Base-by-base conservation (phyloP, 2,329 filamentous ascomycete species). In the Exophiala sp. region DNA sequence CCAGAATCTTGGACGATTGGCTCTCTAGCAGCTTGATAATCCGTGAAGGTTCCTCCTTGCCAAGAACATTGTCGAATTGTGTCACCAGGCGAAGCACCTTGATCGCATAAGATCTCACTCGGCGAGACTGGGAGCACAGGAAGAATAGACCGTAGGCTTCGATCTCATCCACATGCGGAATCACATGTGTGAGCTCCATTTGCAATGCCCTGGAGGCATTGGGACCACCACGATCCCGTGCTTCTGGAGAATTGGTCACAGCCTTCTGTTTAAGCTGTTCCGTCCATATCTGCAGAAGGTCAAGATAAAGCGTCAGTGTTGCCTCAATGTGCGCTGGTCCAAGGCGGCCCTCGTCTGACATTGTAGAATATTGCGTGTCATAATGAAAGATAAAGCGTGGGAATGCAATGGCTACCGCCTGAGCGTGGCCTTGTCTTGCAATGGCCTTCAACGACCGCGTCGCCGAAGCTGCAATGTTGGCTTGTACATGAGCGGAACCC, bases 371-470 rank as follows among this genome's bases (percentile, higher is more conserved):
- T 19, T 90, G 83, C 59, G 95, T 90, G 66, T 98, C 94, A 65
- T 97, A 98, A 60, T 93, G 95, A 72, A 98, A 98, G 46, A 98
- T 98, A 68, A 97, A 98, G 21, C 90, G 79, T 30, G 93, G 88
- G 68, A 98, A 98, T 0, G 93, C 91, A 68, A 94, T 95, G 0
- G 90, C 95, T 2, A 98, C 93, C 66, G 93, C 87, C 60, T 98
- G 89, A 0, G 93, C 90, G 68, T 95, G 86, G 6, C 85, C 87
- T 63, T 98, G 93, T 24, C 87, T 80, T 9, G 94, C 93, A 61
- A 98, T 98, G 0, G 91, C 91, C 66, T 96, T 97, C 13, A 98
- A 70, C 1, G 93, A 96, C 59, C 90, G 86, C 2, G 89, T 87
- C 1, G 94, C 97, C 0, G 93, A 96, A 37, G 82, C 80, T 1